Base-by-base conservation (phyloP, 805 yeast genomes). In the Hanseniaspora lachancei region DNA sequence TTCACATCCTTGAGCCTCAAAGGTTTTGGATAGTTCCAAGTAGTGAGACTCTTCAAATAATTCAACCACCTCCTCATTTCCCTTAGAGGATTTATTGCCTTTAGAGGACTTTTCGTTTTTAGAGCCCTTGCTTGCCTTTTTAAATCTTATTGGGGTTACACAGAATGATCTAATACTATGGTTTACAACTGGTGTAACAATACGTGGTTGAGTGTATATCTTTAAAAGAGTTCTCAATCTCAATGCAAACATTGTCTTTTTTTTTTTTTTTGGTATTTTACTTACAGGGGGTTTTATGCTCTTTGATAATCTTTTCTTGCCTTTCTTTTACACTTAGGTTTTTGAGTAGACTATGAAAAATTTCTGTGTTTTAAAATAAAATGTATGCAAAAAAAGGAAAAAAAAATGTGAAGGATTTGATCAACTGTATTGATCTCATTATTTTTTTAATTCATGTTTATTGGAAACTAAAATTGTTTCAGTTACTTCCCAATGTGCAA, bases 1-100 rank as follows among this genome's bases (percentile, higher is more conserved):
- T 0, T 76, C 79, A 9, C 84, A 60, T 0, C 82, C 69, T 12
- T 69, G 66, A 34, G 76, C 71, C 62, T 79, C 82, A 50, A 72
- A 49, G 20, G 47, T 40, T 12, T 58, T 59, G 43, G 47, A 44
- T 55, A 58, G 21, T 29, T 50, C 32, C 58, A 59, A 36, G 47
- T n/a, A 51, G n/a, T 35, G 51, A 10, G 46, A 27, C 34, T 48
- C 47, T 29, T 34, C 38, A 29, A 54, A 35, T 0, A 54, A 5
- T 8, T 47, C 50, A 18, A 23, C 48, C 2, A 35, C 47, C 16
- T 43, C 49, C 2, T 21, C 49, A 16, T 52, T 36, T 2, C n/a
- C 35, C 34, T 49, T 49, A 27, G 44, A 41, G 9, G 29, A 16
- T 23, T 41, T 41, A 5, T n/a, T 27, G 23, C 44, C 44, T 21